Conservation (phyloP, 768 basidiomycete genomes). For the Auriscalpium vulgare region DNA sequence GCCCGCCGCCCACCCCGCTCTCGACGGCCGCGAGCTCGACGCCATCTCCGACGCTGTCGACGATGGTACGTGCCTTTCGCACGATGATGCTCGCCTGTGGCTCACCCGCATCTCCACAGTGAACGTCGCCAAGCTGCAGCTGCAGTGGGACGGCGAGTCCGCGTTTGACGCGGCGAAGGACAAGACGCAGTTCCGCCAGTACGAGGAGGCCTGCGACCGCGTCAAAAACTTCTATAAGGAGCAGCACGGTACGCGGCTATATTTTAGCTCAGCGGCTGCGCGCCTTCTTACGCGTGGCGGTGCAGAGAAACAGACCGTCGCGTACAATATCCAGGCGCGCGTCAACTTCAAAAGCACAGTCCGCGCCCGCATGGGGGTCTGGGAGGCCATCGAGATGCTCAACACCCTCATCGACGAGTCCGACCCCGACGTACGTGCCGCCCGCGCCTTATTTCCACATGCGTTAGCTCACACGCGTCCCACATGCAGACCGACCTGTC, state of each 20-base stretch:
- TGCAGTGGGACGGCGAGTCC: conserved; percentile 44
- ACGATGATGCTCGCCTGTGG: neutral
- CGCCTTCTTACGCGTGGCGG: neutral
- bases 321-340: conserved; percentile 73
- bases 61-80: conserved; percentile 28
- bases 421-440: conserved; percentile 66
- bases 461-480: neutral
- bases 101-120: conserved; percentile 31
- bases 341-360: conserved; percentile 60
- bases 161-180: conserved; percentile 56
- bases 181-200: conserved; percentile 63
- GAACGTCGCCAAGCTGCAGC: conserved; percentile 56
- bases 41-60: conserved; percentile 41
- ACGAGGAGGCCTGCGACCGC: conserved; percentile 67
- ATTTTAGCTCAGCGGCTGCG: conserved; percentile 1
- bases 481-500: conserved; percentile 54
- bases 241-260: conserved; percentile 54
- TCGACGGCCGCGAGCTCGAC: conserved; percentile 30
- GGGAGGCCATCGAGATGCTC: conserved; percentile 83
- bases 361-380: conserved; percentile 70
- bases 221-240: conserved; percentile 74
- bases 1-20: conserved; percentile 4
- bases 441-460: neutral
- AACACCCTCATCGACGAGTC: conserved; percentile 86
- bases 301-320: conserved; percentile 80